Evolutionary conservation across 768 basidiomycete genomes (phyloP).

Genomic region (Leccinum subtestaceum): DNA sequence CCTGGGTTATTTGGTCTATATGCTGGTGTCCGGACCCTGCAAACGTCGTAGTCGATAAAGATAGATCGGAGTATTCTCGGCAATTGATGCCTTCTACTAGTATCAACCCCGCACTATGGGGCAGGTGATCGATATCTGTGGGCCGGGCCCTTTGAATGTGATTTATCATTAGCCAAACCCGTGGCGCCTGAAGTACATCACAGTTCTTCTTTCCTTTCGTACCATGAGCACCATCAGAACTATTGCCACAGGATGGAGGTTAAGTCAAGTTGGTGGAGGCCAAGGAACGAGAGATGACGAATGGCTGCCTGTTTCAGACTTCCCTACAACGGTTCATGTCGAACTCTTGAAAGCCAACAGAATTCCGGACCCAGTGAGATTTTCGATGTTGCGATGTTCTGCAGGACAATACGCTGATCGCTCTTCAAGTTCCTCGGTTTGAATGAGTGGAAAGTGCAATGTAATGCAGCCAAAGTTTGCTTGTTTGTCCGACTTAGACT

Average conservation of each 20-base stretch:
- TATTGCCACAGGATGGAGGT: conserved; percentile 54
- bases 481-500: not conserved
- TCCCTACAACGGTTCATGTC: conserved; percentile 87
- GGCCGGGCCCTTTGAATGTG: too few relatives aligned
- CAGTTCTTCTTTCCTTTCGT: not conserved
- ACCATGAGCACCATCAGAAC: conserved; percentile 25
- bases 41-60: not conserved
- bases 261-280: conserved; percentile 64
- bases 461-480: conserved; percentile 38
- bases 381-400: not conserved
- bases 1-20: not conserved
- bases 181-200: not conserved
- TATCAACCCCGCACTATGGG: not conserved
- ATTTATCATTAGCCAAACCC: conserved; percentile 4
- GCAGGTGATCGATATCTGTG: conserved; percentile 1
- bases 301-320: conserved; percentile 60
- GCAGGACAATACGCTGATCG: conserved; percentile 6
- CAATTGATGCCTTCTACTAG: not conserved
- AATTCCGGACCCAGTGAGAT: conserved; percentile 82
- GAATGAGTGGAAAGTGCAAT: conserved; percentile 90
- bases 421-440: conserved; percentile 62
- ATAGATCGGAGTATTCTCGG: conserved; percentile 16
- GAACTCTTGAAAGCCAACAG: conserved; percentile 70
- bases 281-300: conserved; percentile 57
- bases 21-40: not conserved